A percentile compares a stretch with the other conserved stretches of the same genome.
These are phyloP conservation scores for Eimeria brunetti DNA, from an alignment of 169 alveolate genomes.

Conservation along the genomic window DNA sequence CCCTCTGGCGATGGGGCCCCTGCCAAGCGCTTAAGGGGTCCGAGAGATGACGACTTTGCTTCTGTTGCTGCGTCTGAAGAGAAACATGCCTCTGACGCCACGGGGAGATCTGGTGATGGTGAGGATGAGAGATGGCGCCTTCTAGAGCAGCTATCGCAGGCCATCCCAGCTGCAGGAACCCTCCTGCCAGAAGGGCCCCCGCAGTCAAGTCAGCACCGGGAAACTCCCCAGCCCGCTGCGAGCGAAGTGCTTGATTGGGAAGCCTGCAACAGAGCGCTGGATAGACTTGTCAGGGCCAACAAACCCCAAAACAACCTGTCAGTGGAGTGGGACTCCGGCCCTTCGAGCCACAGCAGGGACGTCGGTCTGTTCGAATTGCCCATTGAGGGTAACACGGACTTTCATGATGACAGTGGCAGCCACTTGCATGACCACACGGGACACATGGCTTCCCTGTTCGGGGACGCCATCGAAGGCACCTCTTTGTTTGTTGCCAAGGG, in stretches of 20 bases:
- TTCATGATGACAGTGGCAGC: not conserved
- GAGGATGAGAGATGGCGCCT: slow-evolving; percentile 50
- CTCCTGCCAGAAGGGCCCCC: slow-evolving; percentile 26
- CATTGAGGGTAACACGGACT: not conserved
- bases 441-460: not conserved
- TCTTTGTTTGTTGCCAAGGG: slow-evolving; percentile 5
- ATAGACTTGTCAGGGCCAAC: slow-evolving; percentile 30
- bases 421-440: not conserved
- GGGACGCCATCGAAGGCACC: not conserved
- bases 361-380: slow-evolving; percentile 42
- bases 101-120: not conserved
- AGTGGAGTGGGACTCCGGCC: slow-evolving; percentile 34
- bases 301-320: slow-evolving; percentile 4
- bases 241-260: slow-evolving; percentile 49
- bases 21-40: slow-evolving; percentile 27
- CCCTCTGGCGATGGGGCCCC: not conserved
- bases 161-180: slow-evolving; percentile 40
- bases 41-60: not conserved
- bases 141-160: slow-evolving; percentile 51
- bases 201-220: not conserved
- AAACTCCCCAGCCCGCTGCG: not conserved
- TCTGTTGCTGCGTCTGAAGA: not conserved
- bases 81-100: not conserved
- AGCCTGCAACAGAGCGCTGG: slow-evolving; percentile 58
- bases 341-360: slow-evolving; percentile 24